Evolutionary conservation across 768 basidiomycete genomes (phyloP).

Genomic region (Filobasidium floriforme): DNA sequence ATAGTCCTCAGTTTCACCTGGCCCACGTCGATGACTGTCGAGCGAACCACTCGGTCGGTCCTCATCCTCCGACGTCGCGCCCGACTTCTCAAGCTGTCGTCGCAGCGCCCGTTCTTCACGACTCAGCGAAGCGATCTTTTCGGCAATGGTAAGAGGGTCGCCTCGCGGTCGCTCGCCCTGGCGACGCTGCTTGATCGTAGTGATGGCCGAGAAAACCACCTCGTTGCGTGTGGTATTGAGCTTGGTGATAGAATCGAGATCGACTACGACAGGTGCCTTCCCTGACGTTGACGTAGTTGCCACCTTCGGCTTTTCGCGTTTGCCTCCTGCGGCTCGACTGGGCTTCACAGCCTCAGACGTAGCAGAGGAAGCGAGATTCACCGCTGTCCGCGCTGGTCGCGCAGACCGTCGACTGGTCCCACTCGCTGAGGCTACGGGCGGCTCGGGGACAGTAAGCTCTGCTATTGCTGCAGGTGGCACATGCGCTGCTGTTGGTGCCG

Average conservation of each 20-base stretch:
- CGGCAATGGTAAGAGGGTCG: slow-evolving; percentile 38
- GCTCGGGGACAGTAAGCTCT: too few relatives aligned
- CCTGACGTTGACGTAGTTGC: neutral
- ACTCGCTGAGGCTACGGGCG: neutral
- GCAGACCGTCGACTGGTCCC: slow-evolving; percentile 17
- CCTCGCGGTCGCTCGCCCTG: slow-evolving; percentile 39
- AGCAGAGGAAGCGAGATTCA: neutral
- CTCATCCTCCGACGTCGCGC: neutral
- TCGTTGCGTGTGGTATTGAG: slow-evolving; percentile 41
- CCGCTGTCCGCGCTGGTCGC: slow-evolving; percentile 15
- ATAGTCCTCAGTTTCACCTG: slow-evolving; percentile 43
- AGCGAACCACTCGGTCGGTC: slow-evolving; percentile 7
- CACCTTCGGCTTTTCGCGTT: slow-evolving; percentile 3
- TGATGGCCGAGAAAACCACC: slow-evolving; percentile 43
- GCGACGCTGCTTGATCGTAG: slow-evolving; percentile 35
- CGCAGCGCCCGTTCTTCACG: slow-evolving; percentile 34
- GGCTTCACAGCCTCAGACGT: neutral
- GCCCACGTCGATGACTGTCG: slow-evolving; percentile 28
- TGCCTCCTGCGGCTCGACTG: neutral
- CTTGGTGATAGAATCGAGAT: slow-evolving; percentile 38
- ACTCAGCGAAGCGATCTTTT: slow-evolving; percentile 32
- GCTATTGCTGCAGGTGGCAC: neutral
- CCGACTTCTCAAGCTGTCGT: slow-evolving; percentile 23
- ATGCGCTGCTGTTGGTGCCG: neutral
- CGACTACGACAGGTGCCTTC: slow-evolving; percentile 29